Percentiles rank a stretch among this genome's conserved stretches.
Evolutionary conservation across 495 filamentous ascomycete genomes (phyloP).

Genomic region (Aspergillus wentii): DNA sequence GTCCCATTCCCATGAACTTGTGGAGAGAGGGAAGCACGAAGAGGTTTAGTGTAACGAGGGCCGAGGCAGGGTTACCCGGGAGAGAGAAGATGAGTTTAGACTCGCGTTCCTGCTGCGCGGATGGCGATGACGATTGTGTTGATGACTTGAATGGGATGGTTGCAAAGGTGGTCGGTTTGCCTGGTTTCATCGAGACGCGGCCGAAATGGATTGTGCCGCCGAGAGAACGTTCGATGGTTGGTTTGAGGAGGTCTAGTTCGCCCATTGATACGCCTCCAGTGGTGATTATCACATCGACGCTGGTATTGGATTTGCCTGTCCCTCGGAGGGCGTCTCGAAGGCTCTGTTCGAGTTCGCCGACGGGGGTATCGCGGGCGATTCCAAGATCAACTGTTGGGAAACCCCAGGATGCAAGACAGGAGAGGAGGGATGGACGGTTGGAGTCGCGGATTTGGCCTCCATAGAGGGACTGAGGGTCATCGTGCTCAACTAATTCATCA

Average conservation of each 20-base stretch:
- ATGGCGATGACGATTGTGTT: conserved; percentile 5
- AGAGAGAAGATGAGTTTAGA: conserved; percentile 80
- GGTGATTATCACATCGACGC: conserved; percentile 80
- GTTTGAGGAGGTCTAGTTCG: conserved; percentile 94
- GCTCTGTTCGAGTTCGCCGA: conserved; percentile 69
- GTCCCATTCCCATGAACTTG: conserved; percentile 48
- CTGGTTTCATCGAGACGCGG: conserved; percentile 94
- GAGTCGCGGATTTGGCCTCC: conserved; percentile 89
- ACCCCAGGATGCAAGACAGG: conserved; percentile 68
- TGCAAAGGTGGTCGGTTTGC: conserved; percentile 95
- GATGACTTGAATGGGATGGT: conserved; percentile 62
- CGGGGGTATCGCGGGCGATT: conserved; percentile 71
- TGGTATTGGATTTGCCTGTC: conserved; percentile 23
- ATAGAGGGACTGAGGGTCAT: conserved; percentile 55
- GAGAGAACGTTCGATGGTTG: conserved; percentile 85
- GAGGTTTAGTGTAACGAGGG: conserved; percentile 86
- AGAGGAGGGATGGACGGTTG: conserved; percentile 80
- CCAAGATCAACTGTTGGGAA: conserved; percentile 82
- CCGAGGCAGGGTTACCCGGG: conserved; percentile 91
- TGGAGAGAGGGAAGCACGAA: conserved; percentile 90
- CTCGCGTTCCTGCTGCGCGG: conserved; percentile 47
- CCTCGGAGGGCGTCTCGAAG: conserved; percentile 67
- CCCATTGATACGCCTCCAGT: conserved; percentile 98
- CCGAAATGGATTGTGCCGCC: conserved; percentile 96
- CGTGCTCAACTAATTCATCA: conserved; percentile 84